Conservation (phyloP, 257 asterid species). For the Plectranthus barbatus region DNA sequence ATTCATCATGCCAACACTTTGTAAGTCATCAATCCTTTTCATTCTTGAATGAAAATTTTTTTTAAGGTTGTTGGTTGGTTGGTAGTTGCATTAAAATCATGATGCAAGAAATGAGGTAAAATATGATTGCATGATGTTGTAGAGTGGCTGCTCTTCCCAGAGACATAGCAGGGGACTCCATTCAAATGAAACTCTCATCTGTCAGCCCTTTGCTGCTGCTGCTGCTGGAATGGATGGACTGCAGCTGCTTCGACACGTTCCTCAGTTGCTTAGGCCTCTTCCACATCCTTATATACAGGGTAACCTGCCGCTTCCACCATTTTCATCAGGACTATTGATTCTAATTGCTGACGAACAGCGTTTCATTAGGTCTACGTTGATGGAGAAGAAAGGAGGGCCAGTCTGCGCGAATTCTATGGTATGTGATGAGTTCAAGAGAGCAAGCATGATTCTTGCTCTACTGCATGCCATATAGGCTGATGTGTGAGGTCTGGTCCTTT, state of each 20-base stretch:
- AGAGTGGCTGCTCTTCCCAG: slow-evolving; percentile 57
- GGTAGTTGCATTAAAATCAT: too few species aligned
- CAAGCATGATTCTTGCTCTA: background rate
- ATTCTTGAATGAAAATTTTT: background rate
- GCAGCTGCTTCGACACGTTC: slow-evolving; percentile 41
- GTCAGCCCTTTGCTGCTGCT: slow-evolving; percentile 44
- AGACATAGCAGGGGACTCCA: slow-evolving; percentile 35
- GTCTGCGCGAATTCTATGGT: slow-evolving; percentile 50
- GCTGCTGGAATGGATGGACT: slow-evolving; percentile 59
- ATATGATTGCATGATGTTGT: slow-evolving; percentile 3
- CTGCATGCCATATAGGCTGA: too few species aligned
- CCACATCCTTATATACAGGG: slow-evolving; percentile 51
- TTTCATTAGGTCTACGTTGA: slow-evolving; percentile 42
- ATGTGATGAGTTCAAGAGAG: too few species aligned
- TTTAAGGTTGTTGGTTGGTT: slow-evolving; percentile 6
- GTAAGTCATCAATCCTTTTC: slow-evolving; percentile 22
- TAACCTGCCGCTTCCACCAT: slow-evolving; percentile 9
- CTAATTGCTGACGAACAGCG: too few species aligned
- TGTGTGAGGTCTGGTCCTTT: too few species aligned
- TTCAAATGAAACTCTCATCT: slow-evolving; percentile 49
- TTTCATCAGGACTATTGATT: slow-evolving; percentile 39
- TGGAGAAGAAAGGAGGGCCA: slow-evolving; percentile 57
- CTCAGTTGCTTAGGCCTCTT: slow-evolving; percentile 45
- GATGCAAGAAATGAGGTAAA: background rate
- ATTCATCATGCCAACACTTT: slow-evolving; percentile 61